Evolutionary conservation across 768 basidiomycete genomes (phyloP).

Genomic region (Kwoniella pini): DNA sequence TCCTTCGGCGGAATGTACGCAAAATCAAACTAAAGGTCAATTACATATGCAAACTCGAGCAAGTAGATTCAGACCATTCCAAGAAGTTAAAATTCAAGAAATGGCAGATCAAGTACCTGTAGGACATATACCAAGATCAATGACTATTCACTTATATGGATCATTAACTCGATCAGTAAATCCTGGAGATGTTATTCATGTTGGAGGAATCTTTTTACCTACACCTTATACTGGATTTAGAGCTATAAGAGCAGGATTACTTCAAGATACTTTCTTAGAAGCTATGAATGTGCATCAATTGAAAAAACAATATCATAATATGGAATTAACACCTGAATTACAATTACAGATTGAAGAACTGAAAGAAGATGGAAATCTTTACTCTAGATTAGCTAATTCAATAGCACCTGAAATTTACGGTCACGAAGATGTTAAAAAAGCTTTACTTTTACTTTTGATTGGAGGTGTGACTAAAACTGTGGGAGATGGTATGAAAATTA

Average conservation of each 20-base stretch:
- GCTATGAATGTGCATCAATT: constrained; percentile 85
- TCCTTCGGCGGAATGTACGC: constrained; percentile 79
- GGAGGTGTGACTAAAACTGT: constrained; percentile 95
- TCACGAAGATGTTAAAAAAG: constrained; percentile 96
- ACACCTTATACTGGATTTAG: constrained; percentile 97
- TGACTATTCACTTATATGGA: constrained; percentile 94
- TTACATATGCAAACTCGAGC: constrained; percentile 98
- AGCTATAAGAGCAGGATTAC: constrained; percentile 90
- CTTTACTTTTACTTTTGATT: constrained; percentile 83
- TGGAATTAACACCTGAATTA: constrained; percentile 88
- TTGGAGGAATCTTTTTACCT: constrained; percentile 96
- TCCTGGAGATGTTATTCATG: constrained; percentile 91
- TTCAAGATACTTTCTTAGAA: constrained; percentile 97
- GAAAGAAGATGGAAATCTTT: constrained; percentile 73
- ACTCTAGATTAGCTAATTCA: constrained; percentile 82
- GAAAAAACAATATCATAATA: constrained; percentile 94
- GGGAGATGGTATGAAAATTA: constrained; percentile 97
- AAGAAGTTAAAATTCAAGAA: constrained; percentile 98
- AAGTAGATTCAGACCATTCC: constrained; percentile 94
- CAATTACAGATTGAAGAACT: constrained; percentile 68
- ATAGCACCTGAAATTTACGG: constrained; percentile 99
- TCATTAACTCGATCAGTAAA: constrained; percentile 85
- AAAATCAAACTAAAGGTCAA: constrained; percentile 82
- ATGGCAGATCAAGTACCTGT: constrained; percentile 99
- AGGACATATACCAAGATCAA: constrained; percentile 96